These are phyloP conservation scores for Xylariales sp. DNA, from an alignment of 2,329 filamentous ascomycete species.

Conservation along the genomic window DNA sequence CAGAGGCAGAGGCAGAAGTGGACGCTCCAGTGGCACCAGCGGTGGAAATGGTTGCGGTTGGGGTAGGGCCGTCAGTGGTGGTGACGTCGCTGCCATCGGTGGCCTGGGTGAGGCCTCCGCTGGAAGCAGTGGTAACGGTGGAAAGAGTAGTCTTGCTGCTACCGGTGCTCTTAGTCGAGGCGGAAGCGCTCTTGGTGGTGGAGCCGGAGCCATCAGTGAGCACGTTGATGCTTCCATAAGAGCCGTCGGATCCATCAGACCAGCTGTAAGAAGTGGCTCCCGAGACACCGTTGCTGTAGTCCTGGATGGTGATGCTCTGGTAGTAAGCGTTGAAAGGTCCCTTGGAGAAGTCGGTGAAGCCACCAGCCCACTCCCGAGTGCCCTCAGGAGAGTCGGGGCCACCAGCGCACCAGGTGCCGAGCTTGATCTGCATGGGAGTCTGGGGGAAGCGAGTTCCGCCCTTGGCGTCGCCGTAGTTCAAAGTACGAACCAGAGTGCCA, in stretches of 20 bases:
- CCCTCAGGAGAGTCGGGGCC: conserved; percentile 56
- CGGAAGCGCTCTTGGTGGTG: conserved; percentile 10
- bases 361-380: conserved; percentile 69
- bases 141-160: conserved; percentile 11
- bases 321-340: conserved; percentile 53
- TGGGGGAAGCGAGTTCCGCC: conserved; percentile 61
- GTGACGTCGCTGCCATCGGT: conserved; percentile 9
- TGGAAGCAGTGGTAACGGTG: conserved; percentile 8
- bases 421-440: conserved; percentile 67
- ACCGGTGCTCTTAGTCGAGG: conserved; percentile 5
- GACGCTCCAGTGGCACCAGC: conserved; percentile 8
- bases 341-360: conserved; percentile 46
- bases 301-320: conserved; percentile 49
- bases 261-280: conserved; percentile 48
- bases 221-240: conserved; percentile 47
- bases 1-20: conserved; percentile 5
- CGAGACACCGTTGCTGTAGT: conserved; percentile 48
- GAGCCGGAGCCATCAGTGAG: conserved; percentile 25
- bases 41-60: conserved; percentile 6
- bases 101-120: conserved; percentile 17
- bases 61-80: conserved; percentile 8
- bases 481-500: conserved; percentile 54
- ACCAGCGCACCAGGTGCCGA: conserved; percentile 65
- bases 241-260: conserved; percentile 42
- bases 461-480: conserved; percentile 55